Percentiles rank a stretch among this genome's conserved stretches.
Evolutionary conservation across 768 basidiomycete species (phyloP).

Genomic region (Gyrodon lividus): DNA sequence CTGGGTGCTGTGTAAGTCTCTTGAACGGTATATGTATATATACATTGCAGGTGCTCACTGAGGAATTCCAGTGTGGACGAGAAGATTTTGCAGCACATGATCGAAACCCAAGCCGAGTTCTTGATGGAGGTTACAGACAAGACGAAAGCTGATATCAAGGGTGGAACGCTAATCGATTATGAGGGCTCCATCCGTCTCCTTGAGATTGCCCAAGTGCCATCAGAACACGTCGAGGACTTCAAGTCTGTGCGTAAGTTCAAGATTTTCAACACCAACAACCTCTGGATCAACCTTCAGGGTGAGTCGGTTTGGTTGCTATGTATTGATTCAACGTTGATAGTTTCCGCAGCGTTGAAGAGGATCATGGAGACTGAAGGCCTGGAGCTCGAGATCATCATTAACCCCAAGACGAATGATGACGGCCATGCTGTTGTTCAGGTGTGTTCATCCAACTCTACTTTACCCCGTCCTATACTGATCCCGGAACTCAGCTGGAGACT

Average conservation of each 20-base stretch:
- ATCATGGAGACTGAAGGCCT: constrained; percentile 66
- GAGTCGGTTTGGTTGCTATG: constrained; percentile 3
- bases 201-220: constrained; percentile 74
- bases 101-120: constrained; percentile 62
- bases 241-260: constrained; percentile 77
- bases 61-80: constrained; percentile 54
- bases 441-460: constrained; percentile 1
- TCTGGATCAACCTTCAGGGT: constrained; percentile 56
- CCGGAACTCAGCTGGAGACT: constrained; percentile 55
- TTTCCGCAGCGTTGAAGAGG: constrained; percentile 59
- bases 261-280: constrained; percentile 75
- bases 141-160: constrained; percentile 80
- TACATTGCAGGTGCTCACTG: constrained; percentile 2
- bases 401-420: constrained; percentile 66
- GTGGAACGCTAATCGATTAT: constrained; percentile 68
- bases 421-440: constrained; percentile 71
- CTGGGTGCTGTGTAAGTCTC: constrained; percentile 58
- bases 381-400: constrained; percentile 81
- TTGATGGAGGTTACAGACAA: constrained; percentile 81
- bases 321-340: constrained; percentile 1
- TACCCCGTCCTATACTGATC: background rate
- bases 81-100: constrained; percentile 65
- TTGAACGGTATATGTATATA: background rate
- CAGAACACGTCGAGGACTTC: constrained; percentile 73
- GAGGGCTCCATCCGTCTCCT: constrained; percentile 67